These are phyloP conservation scores for Trichoderma breve DNA, from an alignment of 2,329 filamentous ascomycete species.

Conservation along the genomic window DNA sequence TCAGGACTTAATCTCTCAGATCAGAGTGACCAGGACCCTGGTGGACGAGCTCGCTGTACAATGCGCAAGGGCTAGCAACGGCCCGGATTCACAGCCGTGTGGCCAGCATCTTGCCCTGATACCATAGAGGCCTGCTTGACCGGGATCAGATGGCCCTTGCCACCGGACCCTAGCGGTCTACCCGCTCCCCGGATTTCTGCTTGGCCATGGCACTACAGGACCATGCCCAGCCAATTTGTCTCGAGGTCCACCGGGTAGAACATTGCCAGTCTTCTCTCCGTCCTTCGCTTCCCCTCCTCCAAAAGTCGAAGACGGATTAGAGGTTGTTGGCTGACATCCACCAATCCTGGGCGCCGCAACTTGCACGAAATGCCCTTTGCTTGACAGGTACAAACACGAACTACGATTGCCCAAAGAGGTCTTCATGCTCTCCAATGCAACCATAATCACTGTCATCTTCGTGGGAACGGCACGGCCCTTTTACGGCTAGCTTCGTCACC, in stretches of 20 bases:
- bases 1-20: conserved; percentile 19
- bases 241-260: conserved; percentile 10
- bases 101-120: conserved; percentile 26
- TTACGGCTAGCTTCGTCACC: neutral
- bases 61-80: conserved; percentile 30
- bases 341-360: neutral
- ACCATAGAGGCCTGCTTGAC: conserved; percentile 27
- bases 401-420: neutral
- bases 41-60: neutral
- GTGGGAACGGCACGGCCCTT: neutral
- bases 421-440: neutral
- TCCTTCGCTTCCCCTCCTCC: neutral
- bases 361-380: neutral
- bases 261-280: conserved; percentile 13
- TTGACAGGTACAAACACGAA: neutral
- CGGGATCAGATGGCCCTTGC: conserved; percentile 30
- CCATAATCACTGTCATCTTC: neutral
- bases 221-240: conserved; percentile 18
- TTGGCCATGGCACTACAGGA: conserved; percentile 16
- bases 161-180: conserved; percentile 27
- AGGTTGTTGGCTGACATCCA: neutral
- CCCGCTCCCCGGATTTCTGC: conserved; percentile 34
- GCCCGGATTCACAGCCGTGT: conserved; percentile 38
- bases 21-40: conserved; percentile 7
- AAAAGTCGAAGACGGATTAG: neutral